Evolutionary conservation across 2,329 filamentous ascomycete species (phyloP), one percentile per base, ranked within the genome.

Genomic region (Hysterium pulicare): DNA sequence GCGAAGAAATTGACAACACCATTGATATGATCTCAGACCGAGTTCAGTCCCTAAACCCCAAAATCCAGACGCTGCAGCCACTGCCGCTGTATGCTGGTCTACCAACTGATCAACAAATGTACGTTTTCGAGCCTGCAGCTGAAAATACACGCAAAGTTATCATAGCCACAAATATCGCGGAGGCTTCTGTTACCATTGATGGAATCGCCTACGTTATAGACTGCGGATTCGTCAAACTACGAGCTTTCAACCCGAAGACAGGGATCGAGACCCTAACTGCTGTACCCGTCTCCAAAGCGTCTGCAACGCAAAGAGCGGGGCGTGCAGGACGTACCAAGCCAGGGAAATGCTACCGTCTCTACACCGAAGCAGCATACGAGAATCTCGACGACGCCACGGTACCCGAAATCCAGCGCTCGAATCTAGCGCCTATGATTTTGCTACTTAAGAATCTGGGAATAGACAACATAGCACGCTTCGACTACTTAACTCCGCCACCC

Each of bases 381-480:
- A 62, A 67, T 2, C 73, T 98, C 4, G 76, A 82, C 1, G 83
- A 87, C 45, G 76, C 82, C 21, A 95, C 87, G 8, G 74, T 88
- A 2, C 93, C 93, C 0, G 93, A 98, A 64, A 90, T 97, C 23
- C 90, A 96, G 59, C 81, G 93, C 38, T 90, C 87, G 1, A 95
- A 97, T 58, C 77, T 98, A 17, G 90, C 91, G 0, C 87, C 90
- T 0, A 83, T 90, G 2, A 79, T 97, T 30, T 75, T 98, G 33
- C 91, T 97, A 58, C 81, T 98, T 30, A 95, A 97, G 68, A 91
- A 93, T 1, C 75, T 98, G 1, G 93, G 93, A 0, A 94, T 97
- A 52, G 90, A 96, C 64, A 97, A 98, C 54, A 83, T 97, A 24
- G 81, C 89, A 4, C 83, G 89, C 4, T 98, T 97, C 64, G 83